A percentile compares a stretch with the other conserved stretches of the same genome.
These are phyloP conservation scores for Mycena filopes DNA, from an alignment of 768 basidiomycete species.

Conservation along the genomic window DNA sequence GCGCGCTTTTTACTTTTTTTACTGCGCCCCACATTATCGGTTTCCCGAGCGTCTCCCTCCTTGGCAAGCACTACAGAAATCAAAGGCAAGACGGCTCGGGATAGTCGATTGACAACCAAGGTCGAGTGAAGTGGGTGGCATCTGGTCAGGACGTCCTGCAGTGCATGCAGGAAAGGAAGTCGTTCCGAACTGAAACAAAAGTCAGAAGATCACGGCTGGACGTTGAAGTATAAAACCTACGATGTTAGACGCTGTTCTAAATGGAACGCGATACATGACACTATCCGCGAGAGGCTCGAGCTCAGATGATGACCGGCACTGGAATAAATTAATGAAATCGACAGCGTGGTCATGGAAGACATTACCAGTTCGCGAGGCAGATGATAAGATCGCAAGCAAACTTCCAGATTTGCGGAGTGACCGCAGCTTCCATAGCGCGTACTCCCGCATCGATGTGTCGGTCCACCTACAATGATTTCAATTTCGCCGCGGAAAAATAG, in stretches of 20 bases:
- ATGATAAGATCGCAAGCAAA: constrained; percentile 63
- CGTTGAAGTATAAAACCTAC: constrained; percentile 49
- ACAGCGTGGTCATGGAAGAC: neutral
- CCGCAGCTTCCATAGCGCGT: constrained; percentile 64
- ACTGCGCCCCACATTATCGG: constrained; percentile 41
- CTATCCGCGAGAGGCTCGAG: constrained; percentile 64
- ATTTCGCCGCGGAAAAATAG: neutral
- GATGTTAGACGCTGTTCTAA: constrained; percentile 64
- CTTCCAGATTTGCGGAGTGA: constrained; percentile 63
- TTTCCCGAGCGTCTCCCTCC: constrained; percentile 43
- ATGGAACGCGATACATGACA: constrained; percentile 64
- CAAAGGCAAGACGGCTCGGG: constrained; percentile 61
- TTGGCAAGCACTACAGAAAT: constrained; percentile 60
- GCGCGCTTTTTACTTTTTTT: constrained; percentile 76
- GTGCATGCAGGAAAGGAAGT: constrained; percentile 56
- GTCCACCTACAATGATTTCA: constrained; percentile 50
- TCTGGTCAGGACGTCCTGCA: constrained; percentile 54
- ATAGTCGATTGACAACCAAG: constrained; percentile 61
- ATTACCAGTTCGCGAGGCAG: constrained; percentile 61
- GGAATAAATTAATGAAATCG: neutral
- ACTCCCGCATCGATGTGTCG: constrained; percentile 60
- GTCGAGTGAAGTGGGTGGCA: constrained; percentile 60
- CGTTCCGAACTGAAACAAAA: constrained; percentile 46
- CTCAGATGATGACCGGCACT: constrained; percentile 68
- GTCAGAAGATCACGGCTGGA: constrained; percentile 16